Conservation (phyloP, 2,329 filamentous ascomycete species). For the Neonectria coccinea region DNA sequence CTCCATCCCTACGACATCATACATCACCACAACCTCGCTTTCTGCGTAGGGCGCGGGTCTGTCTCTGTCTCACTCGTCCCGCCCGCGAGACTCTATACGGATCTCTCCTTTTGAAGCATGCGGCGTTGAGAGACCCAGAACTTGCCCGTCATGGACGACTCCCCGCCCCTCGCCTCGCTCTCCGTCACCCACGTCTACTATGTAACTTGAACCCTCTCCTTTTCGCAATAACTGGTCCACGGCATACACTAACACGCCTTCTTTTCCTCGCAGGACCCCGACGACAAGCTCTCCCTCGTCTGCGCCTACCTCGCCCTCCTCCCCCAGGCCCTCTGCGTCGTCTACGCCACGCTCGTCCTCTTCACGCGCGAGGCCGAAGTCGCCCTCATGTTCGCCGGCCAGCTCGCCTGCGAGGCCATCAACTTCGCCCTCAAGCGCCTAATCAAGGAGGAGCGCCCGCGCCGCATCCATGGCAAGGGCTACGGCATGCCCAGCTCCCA, state of each 20-base stretch:
- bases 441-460: slow-evolving; percentile 91
- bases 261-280: slow-evolving; percentile 75
- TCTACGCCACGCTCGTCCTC: slow-evolving; percentile 91
- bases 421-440: slow-evolving; percentile 91
- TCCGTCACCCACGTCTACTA: slow-evolving; percentile 97
- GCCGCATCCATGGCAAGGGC: slow-evolving; percentile 86
- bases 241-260: slow-evolving; percentile 15
- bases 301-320: slow-evolving; percentile 96
- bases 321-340: slow-evolving; percentile 89
- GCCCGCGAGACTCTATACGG: not conserved
- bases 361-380: slow-evolving; percentile 92
- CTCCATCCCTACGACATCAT: not conserved
- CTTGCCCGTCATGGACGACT: slow-evolving; percentile 42
- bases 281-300: slow-evolving; percentile 84
- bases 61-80: not conserved
- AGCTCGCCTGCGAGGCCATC: slow-evolving; percentile 89
- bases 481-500: slow-evolving; percentile 98
- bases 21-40: slow-evolving; percentile 9
- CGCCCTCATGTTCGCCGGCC: slow-evolving; percentile 88
- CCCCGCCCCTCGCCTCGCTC: slow-evolving; percentile 82
- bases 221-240: slow-evolving; percentile 1
- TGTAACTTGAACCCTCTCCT: slow-evolving; percentile 60
- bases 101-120: slow-evolving; percentile 19
- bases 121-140: slow-evolving; percentile 9
- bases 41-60: slow-evolving; percentile 16